Evolutionary conservation across 129 eudicot genomes (phyloP), one percentile per base, ranked within the genome.

Genomic region (Sambucus nigra): DNA sequence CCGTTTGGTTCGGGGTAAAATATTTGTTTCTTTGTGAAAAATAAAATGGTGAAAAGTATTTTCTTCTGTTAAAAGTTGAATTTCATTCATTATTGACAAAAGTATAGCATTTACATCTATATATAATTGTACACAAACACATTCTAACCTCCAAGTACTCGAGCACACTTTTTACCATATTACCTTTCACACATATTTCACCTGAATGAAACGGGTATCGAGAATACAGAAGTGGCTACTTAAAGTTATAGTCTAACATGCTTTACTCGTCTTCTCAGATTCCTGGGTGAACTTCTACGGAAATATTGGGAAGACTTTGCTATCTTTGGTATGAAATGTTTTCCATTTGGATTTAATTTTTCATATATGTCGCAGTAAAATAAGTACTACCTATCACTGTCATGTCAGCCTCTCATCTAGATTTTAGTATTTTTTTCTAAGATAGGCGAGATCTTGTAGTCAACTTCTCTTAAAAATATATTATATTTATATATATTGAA

Each of bases 221-320:
- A 50, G 1, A 47, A 25, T 17, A 46, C 40, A 22, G 9, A 54
- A 38, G 25, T 14, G 41, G 55, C 46, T 47, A 22, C 46, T 24
- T 9, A 24, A 61, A 57, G 20, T 31, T 41, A 15, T 4, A 39
- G 27, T 16, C 54, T 70, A 47, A 65, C 31, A 13, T 55, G 58
- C 59, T 57, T 29, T 12, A 12, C 63, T 28, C 46, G 21, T 60
- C 32, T 49, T 60, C 46, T 51, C 82, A 89, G 97, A 74, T 70
- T 89, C 95, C 1, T 89, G 95, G 97, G 95, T 89, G 44, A 91
- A 91, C 79, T 91, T 85, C 64, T 81, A 85, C 60, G 98, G 98
- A 52, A 91, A 91, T 67, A 73, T 91, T 22, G 98, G 98, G 63
- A 91, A 91, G 78, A 86, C 95, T 7, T 61, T 82, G 82, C 87